Evolutionary conservation across 2,329 filamentous ascomycete species (phyloP), one percentile per base, ranked within the genome.

Genomic region (Cladorrhinum sp.): DNA sequence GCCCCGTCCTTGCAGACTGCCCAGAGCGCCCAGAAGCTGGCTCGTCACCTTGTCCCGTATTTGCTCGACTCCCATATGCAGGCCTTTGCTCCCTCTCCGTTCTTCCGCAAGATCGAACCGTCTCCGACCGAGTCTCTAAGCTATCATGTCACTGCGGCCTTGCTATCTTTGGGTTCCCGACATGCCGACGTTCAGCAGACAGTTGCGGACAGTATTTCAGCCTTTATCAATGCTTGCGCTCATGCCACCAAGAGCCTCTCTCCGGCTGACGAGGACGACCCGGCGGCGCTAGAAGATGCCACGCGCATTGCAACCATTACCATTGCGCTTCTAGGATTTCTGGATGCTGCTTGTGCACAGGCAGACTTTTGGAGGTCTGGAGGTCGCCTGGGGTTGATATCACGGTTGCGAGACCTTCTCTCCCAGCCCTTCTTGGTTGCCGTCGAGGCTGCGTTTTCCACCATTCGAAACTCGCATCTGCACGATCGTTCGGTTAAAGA

Each of bases 391-490:
- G 81, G 82, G 2, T 76, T 98, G 52, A 84, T 97, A 16, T 84
- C 89, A 62, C 83, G 86, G 53, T 76, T 96, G 33, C 87, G 87
- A 57, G 80, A 82, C 30, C 82, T 96, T 18, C 79, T 99, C 12
- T 94, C 92, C 0, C 93, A 96, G 69, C 81, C 86, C 6, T 96
- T 96, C 71, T 82, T 97, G 66, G 85, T 96, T 12, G 87, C 90
- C 1, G 85, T 98, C 39, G 95, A 98, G 76, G 92, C 91, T 0
- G 90, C 92, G 8, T 88, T 96, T 61, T 97, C 94, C 8, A 92
- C 91, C 8, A 90, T 98, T 65, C 89, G 94, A 59, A 96, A 96
- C 74, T 84, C 88, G 2, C 86, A 86, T 66, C 82, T 82, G 26
- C 78, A 86, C 23, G 87, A 90, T 64, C 81, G 82, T 53, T 77